These are phyloP conservation scores for Umbilicus rupestris DNA, from an alignment of 164 flowering plant species.

Conservation along the genomic window DNA sequence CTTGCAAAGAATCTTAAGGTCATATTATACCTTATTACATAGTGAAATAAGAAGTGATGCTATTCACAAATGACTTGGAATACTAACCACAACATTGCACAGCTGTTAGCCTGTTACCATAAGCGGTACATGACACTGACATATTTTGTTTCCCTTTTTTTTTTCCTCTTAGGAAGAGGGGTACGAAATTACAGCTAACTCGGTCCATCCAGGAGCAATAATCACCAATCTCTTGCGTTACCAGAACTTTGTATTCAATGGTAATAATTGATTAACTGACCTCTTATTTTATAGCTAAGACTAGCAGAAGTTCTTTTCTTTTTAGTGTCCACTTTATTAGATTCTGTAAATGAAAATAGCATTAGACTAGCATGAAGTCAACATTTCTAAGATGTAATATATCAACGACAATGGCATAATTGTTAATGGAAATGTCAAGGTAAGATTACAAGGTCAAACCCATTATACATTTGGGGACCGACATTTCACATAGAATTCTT, in stretches of 20 bases:
- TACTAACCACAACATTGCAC: background rate
- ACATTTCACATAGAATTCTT: too few relatives aligned
- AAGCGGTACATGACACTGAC: background rate
- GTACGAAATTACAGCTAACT: constrained; percentile 1
- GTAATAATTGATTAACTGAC: background rate
- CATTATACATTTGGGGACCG: too few relatives aligned
- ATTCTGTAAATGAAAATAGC: too few relatives aligned
- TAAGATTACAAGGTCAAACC: too few relatives aligned
- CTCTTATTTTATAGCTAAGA: background rate
- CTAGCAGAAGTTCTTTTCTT: background rate
- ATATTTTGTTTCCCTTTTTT: background rate
- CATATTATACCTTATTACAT: background rate
- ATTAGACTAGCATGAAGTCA: too few relatives aligned
- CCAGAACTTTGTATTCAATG: background rate
- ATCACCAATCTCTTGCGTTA: constrained; percentile 7
- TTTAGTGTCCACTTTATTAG: background rate
- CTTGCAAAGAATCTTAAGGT: constrained; percentile 9
- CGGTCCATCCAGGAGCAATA: constrained; percentile 10
- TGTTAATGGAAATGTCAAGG: too few relatives aligned
- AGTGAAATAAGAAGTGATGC: background rate
- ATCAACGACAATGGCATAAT: too few relatives aligned
- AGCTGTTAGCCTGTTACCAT: background rate
- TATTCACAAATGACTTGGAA: constrained; percentile 1
- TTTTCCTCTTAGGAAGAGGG: constrained; percentile 5
- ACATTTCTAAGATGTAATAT: too few relatives aligned